Percentiles rank a stretch among this genome's conserved stretches.
Evolutionary conservation across 768 basidiomycete genomes (phyloP).

Genomic region (Xanthoconium stramineum): DNA sequence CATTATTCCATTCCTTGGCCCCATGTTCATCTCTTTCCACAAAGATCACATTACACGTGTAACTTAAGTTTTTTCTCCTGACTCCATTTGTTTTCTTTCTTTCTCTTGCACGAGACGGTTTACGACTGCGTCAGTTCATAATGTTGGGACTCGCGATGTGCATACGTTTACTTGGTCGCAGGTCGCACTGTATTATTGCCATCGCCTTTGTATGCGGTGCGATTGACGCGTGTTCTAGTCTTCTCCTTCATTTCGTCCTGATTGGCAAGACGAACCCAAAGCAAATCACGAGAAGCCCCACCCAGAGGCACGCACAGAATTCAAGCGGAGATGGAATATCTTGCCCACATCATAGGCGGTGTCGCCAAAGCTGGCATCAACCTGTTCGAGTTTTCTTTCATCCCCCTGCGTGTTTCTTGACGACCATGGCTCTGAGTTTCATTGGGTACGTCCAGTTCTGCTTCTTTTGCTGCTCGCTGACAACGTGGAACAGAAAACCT

Average conservation of each 20-base stretch:
- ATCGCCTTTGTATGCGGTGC: not conserved
- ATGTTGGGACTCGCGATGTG: not conserved
- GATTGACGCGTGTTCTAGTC: not conserved
- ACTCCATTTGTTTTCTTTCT: not conserved
- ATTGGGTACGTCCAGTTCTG: constrained; percentile 51
- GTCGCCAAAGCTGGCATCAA: constrained; percentile 9
- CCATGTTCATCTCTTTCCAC: not conserved
- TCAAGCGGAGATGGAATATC: constrained; percentile 31
- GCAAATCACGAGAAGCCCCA: too few relatives aligned
- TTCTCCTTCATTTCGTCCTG: too few relatives aligned
- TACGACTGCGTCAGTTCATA: not conserved
- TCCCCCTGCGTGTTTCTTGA: constrained; percentile 8
- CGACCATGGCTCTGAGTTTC: constrained; percentile 67
- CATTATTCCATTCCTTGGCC: too few relatives aligned
- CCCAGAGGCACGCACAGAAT: not conserved
- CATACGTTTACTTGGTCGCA: constrained; percentile 6
- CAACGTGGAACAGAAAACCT: constrained; percentile 56
- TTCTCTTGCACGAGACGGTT: not conserved
- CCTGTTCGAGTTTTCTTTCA: constrained; percentile 20
- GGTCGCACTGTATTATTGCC: constrained; percentile 10
- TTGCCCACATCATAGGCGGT: constrained; percentile 4
- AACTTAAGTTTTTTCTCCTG: constrained; percentile 6
- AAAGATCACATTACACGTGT: constrained; percentile 11
- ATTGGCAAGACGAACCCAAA: too few relatives aligned
- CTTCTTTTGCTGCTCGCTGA: constrained; percentile 5